Evolutionary conservation across 208 protist genomes (phyloP).

Genomic region (Leishmania turanica): DNA sequence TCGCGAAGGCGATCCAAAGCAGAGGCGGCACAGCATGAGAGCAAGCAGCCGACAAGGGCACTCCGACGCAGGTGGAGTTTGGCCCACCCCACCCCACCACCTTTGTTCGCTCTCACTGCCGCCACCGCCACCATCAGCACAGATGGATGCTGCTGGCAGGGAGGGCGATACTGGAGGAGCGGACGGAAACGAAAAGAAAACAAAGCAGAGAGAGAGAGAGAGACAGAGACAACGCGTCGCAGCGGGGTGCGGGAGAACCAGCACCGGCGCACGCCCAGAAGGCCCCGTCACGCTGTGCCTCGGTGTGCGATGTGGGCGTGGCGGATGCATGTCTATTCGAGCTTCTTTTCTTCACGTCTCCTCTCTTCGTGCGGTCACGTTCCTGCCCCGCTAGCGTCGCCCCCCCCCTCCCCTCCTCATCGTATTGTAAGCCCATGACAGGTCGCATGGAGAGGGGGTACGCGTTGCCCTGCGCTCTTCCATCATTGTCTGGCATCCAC

Average conservation of each 20-base stretch:
- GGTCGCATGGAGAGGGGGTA: neutral
- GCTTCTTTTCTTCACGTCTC: neutral
- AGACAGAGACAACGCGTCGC: neutral
- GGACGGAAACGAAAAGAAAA: neutral
- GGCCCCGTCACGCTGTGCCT: neutral
- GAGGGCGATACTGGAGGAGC: neutral
- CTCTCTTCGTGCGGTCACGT: neutral
- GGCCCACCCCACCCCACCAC: neutral
- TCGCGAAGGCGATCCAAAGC: neutral
- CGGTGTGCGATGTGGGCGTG: neutral
- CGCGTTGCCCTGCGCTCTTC: neutral
- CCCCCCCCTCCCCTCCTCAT: neutral
- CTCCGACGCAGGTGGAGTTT: too few relatives aligned
- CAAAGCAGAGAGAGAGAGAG: neutral
- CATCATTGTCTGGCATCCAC: neutral
- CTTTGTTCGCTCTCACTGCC: neutral
- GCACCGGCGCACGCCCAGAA: neutral
- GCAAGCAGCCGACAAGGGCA: neutral
- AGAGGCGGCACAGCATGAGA: neutral
- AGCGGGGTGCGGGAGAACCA: neutral
- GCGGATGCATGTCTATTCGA: neutral
- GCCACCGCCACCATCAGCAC: neutral
- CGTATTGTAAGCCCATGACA: neutral
- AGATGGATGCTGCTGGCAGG: neutral
- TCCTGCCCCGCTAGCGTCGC: neutral